Evolutionary conservation across 2,329 filamentous ascomycete genomes (phyloP).

Genomic region (Botryotinia globosa): DNA sequence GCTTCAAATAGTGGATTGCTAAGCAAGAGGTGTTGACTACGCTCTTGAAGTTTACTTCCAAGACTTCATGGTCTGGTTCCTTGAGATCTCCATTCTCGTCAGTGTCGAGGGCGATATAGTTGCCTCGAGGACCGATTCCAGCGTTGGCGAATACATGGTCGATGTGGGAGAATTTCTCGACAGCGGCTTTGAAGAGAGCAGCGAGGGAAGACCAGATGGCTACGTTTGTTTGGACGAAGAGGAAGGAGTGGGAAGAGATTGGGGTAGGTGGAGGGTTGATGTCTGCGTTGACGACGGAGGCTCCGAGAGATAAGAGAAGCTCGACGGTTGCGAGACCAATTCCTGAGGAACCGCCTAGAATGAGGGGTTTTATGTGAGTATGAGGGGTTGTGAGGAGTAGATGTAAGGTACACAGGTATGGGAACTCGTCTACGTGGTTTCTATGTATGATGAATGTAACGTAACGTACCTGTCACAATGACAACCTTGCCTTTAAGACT

Average conservation of each 20-base stretch:
- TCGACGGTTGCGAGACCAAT: conserved; percentile 57
- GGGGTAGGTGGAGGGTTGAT: conserved; percentile 44
- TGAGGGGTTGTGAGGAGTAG: background rate
- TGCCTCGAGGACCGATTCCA: conserved; percentile 47
- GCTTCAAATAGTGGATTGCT: conserved; percentile 50
- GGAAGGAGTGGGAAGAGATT: conserved; percentile 31
- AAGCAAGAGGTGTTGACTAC: conserved; percentile 50
- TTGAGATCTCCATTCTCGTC: conserved; percentile 50
- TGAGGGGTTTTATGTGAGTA: conserved; percentile 17
- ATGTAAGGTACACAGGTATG: background rate
- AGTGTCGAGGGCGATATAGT: conserved; percentile 48
- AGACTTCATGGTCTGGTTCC: conserved; percentile 43
- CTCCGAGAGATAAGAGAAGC: conserved; percentile 51
- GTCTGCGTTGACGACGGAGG: conserved; percentile 55
- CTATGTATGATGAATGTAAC: background rate
- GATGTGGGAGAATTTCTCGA: conserved; percentile 36
- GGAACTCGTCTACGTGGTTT: conserved; percentile 30
- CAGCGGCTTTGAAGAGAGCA: conserved; percentile 50
- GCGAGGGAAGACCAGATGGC: conserved; percentile 48
- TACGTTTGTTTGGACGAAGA: conserved; percentile 43
- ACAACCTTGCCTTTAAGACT: conserved; percentile 49
- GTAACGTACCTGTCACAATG: conserved; percentile 49
- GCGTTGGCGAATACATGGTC: conserved; percentile 46
- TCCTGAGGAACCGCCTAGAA: conserved; percentile 54
- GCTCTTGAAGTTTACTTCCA: conserved; percentile 52